Conservation (phyloP, 148 eudicot genomes). For the Polygonum aviculare region DNA sequence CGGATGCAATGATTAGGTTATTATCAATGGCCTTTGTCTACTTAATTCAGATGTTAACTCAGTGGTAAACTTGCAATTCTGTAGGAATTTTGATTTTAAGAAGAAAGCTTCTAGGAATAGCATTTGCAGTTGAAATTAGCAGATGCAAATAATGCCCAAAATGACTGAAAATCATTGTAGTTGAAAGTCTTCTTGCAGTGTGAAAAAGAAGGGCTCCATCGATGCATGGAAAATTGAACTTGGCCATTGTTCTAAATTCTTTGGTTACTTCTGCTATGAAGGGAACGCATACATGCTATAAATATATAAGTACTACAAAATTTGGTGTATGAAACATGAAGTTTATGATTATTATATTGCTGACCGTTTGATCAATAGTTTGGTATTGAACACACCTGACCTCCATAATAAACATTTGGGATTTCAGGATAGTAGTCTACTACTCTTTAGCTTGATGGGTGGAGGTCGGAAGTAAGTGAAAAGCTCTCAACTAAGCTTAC, state of each 20-base stretch:
- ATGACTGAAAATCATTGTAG: neutral
- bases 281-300: neutral
- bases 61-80: neutral
- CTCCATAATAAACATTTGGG: neutral
- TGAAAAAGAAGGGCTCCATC: neutral
- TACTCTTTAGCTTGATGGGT: conserved; percentile 14
- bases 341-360: neutral
- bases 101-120: neutral
- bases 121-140: neutral
- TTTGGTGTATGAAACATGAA: neutral
- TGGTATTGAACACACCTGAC: neutral
- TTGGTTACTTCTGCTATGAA: neutral
- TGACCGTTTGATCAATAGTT: neutral
- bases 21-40: neutral
- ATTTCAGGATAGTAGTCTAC: neutral
- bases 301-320: neutral
- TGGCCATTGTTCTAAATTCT: neutral
- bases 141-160: neutral
- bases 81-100: neutral
- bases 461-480: conserved; percentile 30
- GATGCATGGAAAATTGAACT: conserved; percentile 1
- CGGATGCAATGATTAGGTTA: neutral
- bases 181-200: neutral
- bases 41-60: neutral
- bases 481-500: conserved; percentile 22